A percentile compares a stretch with the other conserved stretches of the same genome.
phyloP scores from a whole-genome alignment of 805 yeast species.

The Starmera caribaea region DNA sequence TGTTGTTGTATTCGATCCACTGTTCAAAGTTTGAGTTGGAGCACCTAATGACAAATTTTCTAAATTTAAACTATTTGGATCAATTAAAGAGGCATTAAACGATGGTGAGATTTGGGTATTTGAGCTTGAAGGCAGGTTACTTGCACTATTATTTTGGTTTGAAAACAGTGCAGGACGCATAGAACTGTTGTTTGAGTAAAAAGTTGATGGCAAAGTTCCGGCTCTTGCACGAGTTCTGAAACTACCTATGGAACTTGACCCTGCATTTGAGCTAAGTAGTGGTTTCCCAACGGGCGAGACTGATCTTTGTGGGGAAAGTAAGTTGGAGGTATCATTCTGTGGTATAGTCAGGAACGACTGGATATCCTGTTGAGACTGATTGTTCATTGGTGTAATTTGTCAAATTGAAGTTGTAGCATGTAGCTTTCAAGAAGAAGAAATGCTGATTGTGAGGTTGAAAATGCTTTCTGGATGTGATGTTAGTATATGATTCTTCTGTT shows the following conservation, averaged over 20 bases:
- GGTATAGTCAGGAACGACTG: slow-evolving; percentile 13
- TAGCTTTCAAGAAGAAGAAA: too few species aligned
- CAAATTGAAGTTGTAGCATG: too few species aligned
- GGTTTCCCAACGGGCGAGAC: slow-evolving; percentile 17
- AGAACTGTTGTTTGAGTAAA: slow-evolving; percentile 23
- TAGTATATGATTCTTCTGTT: too few species aligned
- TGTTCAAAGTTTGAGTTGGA: slow-evolving; percentile 15
- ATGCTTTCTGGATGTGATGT: too few species aligned
- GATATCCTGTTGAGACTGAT: slow-evolving; percentile 9
- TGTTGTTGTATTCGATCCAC: slow-evolving; percentile 18
- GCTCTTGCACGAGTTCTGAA: slow-evolving; percentile 57
- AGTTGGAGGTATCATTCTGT: slow-evolving; percentile 9
- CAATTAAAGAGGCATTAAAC: slow-evolving; percentile 9
- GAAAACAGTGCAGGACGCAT: slow-evolving; percentile 11
- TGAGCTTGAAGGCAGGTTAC: slow-evolving; percentile 18
- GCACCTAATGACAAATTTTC: slow-evolving; percentile 6
- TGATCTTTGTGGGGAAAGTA: slow-evolving; percentile 16
- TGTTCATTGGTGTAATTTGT: too few species aligned
- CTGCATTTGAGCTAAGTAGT: slow-evolving; percentile 4
- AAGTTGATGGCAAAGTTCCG: slow-evolving; percentile 68
- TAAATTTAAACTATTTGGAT: slow-evolving; percentile 13
- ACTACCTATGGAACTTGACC: slow-evolving; percentile 26
- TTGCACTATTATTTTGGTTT: slow-evolving; percentile 13
- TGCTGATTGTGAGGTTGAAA: too few species aligned
- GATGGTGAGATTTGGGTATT: slow-evolving; percentile 11